Evolutionary conservation across 805 yeast species (phyloP).

Genomic region (Saturnispora dispora): DNA sequence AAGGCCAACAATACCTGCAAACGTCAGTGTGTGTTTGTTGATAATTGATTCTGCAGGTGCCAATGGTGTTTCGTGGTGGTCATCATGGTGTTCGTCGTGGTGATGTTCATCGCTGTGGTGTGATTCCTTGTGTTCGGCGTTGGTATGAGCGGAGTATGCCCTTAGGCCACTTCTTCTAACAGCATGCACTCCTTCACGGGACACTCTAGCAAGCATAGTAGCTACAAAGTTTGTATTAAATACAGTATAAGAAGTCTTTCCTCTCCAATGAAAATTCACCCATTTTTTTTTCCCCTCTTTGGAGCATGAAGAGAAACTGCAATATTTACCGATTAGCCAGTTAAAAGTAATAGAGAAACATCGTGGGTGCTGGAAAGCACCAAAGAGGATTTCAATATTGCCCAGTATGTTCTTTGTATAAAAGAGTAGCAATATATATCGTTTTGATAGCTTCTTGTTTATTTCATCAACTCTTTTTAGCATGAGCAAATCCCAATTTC

Average conservation of each 20-base stretch:
- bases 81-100: slow-evolving; percentile 14
- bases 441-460: too few species aligned
- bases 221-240: background rate
- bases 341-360: too few species aligned
- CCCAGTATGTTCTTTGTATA: too few species aligned
- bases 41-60: slow-evolving; percentile 25
- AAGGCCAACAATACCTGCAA: slow-evolving; percentile 14
- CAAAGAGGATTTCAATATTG: too few species aligned
- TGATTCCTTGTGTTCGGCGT: slow-evolving; percentile 7
- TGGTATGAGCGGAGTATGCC: slow-evolving; percentile 11
- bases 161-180: slow-evolving; percentile 1
- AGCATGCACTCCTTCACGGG: background rate
- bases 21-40: slow-evolving; percentile 19
- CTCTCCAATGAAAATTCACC: background rate
- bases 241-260: background rate
- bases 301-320: background rate
- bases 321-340: background rate
- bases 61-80: slow-evolving; percentile 17
- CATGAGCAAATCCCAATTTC: too few species aligned
- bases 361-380: background rate
- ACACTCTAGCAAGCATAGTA: slow-evolving; percentile 1
- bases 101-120: slow-evolving; percentile 5
- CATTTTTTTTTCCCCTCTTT: background rate
- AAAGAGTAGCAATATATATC: too few species aligned
- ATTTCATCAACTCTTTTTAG: too few species aligned